Base-by-base conservation (phyloP, 306 rosid genomes). In the Medicago arabica region DNA sequence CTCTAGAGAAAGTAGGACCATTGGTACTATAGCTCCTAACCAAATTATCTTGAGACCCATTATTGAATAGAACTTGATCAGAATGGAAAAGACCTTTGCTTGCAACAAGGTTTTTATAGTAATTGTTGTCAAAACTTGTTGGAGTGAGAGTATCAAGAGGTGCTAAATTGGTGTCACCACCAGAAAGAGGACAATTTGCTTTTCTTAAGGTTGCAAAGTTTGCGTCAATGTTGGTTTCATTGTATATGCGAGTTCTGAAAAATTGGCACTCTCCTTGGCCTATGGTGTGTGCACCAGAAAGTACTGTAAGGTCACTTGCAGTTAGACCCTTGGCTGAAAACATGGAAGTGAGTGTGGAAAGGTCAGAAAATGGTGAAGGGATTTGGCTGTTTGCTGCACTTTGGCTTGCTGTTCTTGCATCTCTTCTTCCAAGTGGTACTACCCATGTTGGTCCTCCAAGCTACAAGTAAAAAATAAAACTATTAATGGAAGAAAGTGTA, bases 391-490 rank as follows among this genome's bases (percentile, higher is more conserved):
- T 89, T 31, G 98, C 89, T 13, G 39, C 86, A 41, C 72, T 86
- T 25, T 83, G 83, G 81, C 87, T 94, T 21, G 94, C 94, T 6
- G 97, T 94, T 60, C 83, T 87, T 50, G 96, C 85, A 31, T 91
- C 97, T 72, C 90, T 87, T 46, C 96, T 77, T 4, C 97, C 97
- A 0, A 91, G 85, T 1, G 85, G 74, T 3, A 91, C 93, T 3
- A 7, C 5, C 97, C 97, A 91, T 31, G 83, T 16, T 6, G 96
- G 91, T 49, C 98, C 98, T 83, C 94, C 90, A 8, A 88, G 82
- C 98, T 94, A 53, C 6, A 70, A 79, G 4, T 28, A 28, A 28
- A 28, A 28, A 28, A 28, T 28, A 28, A 28, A 28, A 28, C 31
- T 28, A 28, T 28, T 3, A 28, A 28, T 28, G 31, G 31, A 3